Conservation (phyloP, 345 rosid species). For the Jatropha curcas region DNA sequence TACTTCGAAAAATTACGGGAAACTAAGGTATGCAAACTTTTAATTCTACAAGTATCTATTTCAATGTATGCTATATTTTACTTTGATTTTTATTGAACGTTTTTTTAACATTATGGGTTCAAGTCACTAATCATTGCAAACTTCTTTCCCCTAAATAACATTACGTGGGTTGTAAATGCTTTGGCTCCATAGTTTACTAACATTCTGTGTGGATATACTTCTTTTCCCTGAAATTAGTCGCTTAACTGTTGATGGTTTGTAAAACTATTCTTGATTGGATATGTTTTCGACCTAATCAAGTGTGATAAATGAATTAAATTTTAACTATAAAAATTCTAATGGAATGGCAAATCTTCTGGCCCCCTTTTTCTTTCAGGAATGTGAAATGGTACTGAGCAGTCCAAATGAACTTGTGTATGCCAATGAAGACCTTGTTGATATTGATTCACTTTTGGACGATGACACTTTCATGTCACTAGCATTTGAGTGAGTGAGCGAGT, state of each 20-base stretch:
- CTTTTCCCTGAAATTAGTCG: not conserved
- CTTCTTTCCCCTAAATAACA: not conserved
- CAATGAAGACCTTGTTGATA: slow-evolving; percentile 50
- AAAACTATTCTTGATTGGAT: not conserved
- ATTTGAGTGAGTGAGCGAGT: slow-evolving; percentile 24
- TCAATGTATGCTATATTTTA: not conserved
- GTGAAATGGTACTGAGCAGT: slow-evolving; percentile 38
- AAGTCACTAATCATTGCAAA: not conserved
- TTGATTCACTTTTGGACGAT: slow-evolving; percentile 69
- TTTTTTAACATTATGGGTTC: not conserved
- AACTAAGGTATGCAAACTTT: slow-evolving; percentile 48
- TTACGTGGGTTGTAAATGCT: not conserved
- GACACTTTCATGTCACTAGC: slow-evolving; percentile 68
- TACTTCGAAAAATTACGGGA: slow-evolving; percentile 71
- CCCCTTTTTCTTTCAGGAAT: slow-evolving; percentile 27
- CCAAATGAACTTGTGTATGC: slow-evolving; percentile 35
- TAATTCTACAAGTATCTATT: not conserved
- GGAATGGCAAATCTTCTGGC: not conserved
- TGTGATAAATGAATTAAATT: not conserved
- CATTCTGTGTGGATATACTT: no score
- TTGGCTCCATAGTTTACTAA: not conserved
- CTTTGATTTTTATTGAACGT: not conserved
- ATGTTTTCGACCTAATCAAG: no score
- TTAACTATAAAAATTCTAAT: not conserved
- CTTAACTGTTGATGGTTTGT: not conserved